Conservation (phyloP, 139 green algal species). For the Chlamydomonas sp. region DNA sequence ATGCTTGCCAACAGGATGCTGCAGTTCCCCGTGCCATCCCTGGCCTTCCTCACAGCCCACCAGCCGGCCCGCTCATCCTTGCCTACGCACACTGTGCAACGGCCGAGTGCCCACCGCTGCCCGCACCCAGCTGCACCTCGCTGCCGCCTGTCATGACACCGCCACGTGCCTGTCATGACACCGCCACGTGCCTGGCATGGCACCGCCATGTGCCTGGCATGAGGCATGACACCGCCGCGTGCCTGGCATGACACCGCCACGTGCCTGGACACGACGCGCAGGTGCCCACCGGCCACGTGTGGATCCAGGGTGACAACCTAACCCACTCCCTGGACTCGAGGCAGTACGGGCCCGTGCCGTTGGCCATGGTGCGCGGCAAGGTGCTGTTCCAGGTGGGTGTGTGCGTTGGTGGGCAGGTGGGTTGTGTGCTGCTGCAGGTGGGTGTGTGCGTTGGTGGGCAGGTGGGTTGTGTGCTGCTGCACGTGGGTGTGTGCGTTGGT, state of each 20-base stretch:
- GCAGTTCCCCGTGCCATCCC: too few species aligned
- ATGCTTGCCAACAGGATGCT: too few species aligned
- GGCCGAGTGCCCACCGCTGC: not conserved
- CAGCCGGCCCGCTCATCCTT: too few species aligned
- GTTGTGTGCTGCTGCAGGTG: not conserved
- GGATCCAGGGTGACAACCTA: conserved; percentile 69
- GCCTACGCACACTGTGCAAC: not conserved
- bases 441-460: not conserved
- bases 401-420: not conserved
- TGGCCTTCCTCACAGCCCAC: too few species aligned
- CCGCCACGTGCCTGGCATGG: not conserved
- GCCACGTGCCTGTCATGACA: not conserved
- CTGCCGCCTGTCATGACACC: not conserved
- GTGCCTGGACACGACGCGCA: not conserved
- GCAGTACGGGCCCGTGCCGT: conserved; percentile 67
- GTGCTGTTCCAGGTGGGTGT: conserved; percentile 51
- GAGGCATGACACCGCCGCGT: not conserved
- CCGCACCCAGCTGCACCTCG: not conserved
- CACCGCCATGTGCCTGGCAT: not conserved
- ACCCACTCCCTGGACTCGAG: conserved; percentile 62
- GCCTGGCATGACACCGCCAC: not conserved
- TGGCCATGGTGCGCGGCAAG: conserved; percentile 52
- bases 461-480: not conserved
- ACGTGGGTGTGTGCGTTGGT: not conserved
- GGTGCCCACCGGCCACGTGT: conserved; percentile 68